Evolutionary conservation across 495 filamentous ascomycete species (phyloP), one percentile per base, ranked within the genome.

Genomic region (Pyrenula aspistea): DNA sequence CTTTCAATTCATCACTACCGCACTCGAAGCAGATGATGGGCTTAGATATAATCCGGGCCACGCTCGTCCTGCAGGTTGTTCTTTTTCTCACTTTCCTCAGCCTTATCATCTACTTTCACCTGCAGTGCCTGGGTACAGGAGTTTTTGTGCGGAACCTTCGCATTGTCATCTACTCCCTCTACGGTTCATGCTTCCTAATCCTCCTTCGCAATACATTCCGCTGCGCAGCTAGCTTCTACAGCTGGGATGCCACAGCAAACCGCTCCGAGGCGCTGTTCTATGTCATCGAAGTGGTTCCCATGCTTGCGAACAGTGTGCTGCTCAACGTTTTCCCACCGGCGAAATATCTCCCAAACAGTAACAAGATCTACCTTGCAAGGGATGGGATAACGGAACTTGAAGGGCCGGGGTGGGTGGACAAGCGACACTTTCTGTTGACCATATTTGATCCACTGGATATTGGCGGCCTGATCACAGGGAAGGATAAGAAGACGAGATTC

Each of bases 211-310:
- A 80, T 12, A 79, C 88, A 62, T 89, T 78, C 60, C 82, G 86
- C 10, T 79, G 82, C 0, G 77, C 84, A 49, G 84, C 88, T 59
- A 85, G 83, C 63, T 78, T 75, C 50, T 65, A 22, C 68, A 10
- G 24, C 74, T 2, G 63, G 77, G 51, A 81, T 74, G 31, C 80
- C 82, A 0, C 67, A 85, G 31, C 54, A 85, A 50, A 77, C 50
- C 80, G 23, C 78, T 85, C 54, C 19, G 86, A 89, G 64, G 84
- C 80, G 79, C 87, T 80, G 64, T 87, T 88, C 63, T 89, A 80
- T 68, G 71, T 89, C 31, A 88, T 88, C 59, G 86, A 89, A 65
- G 76, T 75, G 0, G 64, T 65, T 11, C 66, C 86, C 53, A 89
- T 90, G 85, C 71, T 84, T 2, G 52, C 61, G 51, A 89, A 88